These are phyloP conservation scores for Populus hybrid DNA, from an alignment of 441 rosid species.

Conservation along the genomic window DNA sequence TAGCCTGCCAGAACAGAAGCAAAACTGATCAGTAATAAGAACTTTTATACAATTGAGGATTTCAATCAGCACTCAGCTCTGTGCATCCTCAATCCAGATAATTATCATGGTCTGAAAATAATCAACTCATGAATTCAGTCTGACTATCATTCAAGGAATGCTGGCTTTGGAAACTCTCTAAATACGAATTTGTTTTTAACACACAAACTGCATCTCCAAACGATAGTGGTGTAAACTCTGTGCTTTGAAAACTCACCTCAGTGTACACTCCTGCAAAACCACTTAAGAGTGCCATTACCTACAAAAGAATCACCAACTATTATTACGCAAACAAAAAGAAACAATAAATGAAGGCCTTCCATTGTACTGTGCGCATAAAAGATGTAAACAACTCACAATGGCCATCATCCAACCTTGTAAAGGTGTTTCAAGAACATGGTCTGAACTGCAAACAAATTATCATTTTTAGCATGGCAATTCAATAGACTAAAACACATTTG, in stretches of 20 bases:
- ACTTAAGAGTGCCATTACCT: constrained; percentile 96
- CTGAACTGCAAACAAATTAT: constrained; percentile 57
- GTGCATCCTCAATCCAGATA: not conserved
- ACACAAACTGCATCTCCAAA: not conserved
- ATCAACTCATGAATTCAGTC: constrained; percentile 2
- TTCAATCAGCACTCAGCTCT: constrained; percentile 3
- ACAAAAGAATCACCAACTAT: constrained; percentile 19
- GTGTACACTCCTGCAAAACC: constrained; percentile 98
- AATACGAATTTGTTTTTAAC: not conserved
- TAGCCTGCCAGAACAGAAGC: constrained; percentile 60
- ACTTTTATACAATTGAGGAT: constrained; percentile 3
- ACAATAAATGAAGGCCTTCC: not conserved
- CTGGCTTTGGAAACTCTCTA: not conserved
- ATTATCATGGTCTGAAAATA: constrained; percentile 1
- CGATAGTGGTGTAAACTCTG: not conserved
- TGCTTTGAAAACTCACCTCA: constrained; percentile 50
- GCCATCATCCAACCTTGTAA: constrained; percentile 95
- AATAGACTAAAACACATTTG: constrained; percentile 5
- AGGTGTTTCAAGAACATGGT: constrained; percentile 88
- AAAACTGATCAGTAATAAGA: constrained; percentile 7
- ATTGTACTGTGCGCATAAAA: not conserved
- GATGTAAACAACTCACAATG: constrained; percentile 51
- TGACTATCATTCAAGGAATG: constrained; percentile 6
- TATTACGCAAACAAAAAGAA: not conserved
- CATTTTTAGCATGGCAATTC: constrained; percentile 5